A percentile compares a stretch with the other conserved stretches of the same genome.
Evolutionary conservation across 345 rosid genomes (phyloP).

Genomic region (Clarkia xantiana): DNA sequence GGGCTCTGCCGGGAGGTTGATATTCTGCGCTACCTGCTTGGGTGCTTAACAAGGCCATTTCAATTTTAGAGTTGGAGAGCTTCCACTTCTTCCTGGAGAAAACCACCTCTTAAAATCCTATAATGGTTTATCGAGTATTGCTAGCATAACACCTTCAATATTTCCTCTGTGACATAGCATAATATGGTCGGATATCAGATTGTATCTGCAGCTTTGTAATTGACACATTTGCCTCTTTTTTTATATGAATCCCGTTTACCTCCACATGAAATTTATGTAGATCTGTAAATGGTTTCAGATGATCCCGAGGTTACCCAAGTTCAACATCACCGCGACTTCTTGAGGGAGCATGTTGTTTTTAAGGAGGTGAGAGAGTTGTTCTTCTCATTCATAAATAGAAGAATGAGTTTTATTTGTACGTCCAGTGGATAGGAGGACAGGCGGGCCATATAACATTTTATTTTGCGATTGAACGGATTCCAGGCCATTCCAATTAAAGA

Average conservation of each 20-base stretch:
- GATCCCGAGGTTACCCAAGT: conserved; percentile 52
- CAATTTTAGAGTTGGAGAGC: no score
- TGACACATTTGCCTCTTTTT: background rate
- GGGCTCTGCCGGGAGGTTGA: no score
- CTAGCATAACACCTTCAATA: no score
- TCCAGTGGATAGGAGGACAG: no score
- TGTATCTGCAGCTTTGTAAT: background rate
- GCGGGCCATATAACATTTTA: background rate
- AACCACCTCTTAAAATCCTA: no score
- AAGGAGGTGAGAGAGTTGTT: conserved; percentile 55
- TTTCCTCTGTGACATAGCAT: no score
- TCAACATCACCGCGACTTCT: conserved; percentile 55
- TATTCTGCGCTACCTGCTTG: no score
- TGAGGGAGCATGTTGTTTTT: conserved; percentile 62
- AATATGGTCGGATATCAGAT: background rate
- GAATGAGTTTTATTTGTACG: background rate
- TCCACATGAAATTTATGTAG: conserved; percentile 3
- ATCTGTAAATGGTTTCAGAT: conserved; percentile 30
- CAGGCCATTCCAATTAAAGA: conserved; percentile 78
- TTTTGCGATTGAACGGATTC: conserved; percentile 1
- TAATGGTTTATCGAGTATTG: no score
- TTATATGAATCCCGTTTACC: background rate
- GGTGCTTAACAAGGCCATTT: no score
- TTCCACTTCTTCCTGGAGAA: no score
- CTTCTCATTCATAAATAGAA: background rate